These are phyloP conservation scores for Xylaria grammica DNA, from an alignment of 495 filamentous ascomycete genomes.

Conservation along the genomic window DNA sequence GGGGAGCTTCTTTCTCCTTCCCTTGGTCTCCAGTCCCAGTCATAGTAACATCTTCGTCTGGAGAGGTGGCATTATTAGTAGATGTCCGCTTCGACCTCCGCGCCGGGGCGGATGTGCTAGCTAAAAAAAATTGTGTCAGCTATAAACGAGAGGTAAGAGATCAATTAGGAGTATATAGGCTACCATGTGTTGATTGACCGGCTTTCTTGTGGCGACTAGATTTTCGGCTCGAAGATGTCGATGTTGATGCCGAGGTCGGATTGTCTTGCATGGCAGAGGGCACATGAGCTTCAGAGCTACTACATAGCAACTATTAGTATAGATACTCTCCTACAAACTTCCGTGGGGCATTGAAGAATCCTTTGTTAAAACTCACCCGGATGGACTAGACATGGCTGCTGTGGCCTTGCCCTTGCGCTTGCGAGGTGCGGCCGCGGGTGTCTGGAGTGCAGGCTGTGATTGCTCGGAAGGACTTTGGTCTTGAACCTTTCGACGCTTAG, in stretches of 20 bases:
- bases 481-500: constrained; percentile 58
- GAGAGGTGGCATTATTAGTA: constrained; percentile 54
- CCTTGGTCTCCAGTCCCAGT: constrained; percentile 67
- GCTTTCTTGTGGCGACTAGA: constrained; percentile 68
- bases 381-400: constrained; percentile 78
- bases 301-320: constrained; percentile 18
- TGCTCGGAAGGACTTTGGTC: constrained; percentile 29
- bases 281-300: constrained; percentile 35
- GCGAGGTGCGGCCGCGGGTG: constrained; percentile 53
- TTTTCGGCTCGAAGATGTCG: constrained; percentile 67
- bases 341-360: not conserved
- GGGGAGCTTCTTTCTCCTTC: constrained; percentile 52
- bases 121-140: constrained; percentile 10
- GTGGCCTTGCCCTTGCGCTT: constrained; percentile 67
- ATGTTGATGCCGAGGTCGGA: constrained; percentile 47
- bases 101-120: constrained; percentile 44
- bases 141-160: constrained; percentile 1
- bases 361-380: constrained; percentile 28
- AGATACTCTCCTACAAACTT: not conserved
- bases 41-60: constrained; percentile 58
- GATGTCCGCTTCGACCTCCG: constrained; percentile 58
- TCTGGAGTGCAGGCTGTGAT: constrained; percentile 29
- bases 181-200: constrained; percentile 42
- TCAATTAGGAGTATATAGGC: constrained; percentile 26
- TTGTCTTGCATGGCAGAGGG: constrained; percentile 39